phyloP scores from a whole-genome alignment of 164 flowering plant genomes.

The Piper betle region DNA sequence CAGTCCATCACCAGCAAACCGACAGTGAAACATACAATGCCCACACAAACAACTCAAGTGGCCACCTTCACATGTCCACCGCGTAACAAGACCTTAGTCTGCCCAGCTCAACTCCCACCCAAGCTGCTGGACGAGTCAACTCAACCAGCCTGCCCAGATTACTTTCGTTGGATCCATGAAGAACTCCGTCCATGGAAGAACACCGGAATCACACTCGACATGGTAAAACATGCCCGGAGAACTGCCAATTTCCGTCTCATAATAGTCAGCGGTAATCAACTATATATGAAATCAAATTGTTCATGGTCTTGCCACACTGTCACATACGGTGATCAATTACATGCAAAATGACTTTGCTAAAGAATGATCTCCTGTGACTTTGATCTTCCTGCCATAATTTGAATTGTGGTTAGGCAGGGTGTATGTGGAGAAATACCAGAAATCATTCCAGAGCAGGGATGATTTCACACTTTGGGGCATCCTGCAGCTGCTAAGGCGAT shows the following conservation, averaged over 20 bases:
- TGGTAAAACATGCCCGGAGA: conserved; percentile 18
- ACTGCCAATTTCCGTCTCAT: conserved; percentile 24
- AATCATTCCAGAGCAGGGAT: conserved; percentile 28
- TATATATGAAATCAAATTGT: no score
- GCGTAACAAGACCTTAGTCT: conserved; percentile 22
- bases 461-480: conserved; percentile 41
- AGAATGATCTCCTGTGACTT: not conserved
- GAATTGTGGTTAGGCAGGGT: conserved; percentile 5
- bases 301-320: no score
- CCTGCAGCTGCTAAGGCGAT: conserved; percentile 31
- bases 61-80: conserved; percentile 28
- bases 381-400: not conserved
- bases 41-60: conserved; percentile 5
- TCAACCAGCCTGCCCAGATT: conserved; percentile 22
- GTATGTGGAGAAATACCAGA: conserved; percentile 21
- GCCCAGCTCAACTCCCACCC: conserved; percentile 10
- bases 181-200: conserved; percentile 35
- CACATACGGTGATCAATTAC: no score
- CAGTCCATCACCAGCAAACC: no score
- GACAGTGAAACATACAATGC: not conserved
- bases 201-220: conserved; percentile 30
- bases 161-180: conserved; percentile 49
- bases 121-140: not conserved
- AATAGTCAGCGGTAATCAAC: conserved; percentile 13
- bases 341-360: not conserved